phyloP scores from a whole-genome alignment of 148 eudicot genomes.

The Rhododendron henanense region DNA sequence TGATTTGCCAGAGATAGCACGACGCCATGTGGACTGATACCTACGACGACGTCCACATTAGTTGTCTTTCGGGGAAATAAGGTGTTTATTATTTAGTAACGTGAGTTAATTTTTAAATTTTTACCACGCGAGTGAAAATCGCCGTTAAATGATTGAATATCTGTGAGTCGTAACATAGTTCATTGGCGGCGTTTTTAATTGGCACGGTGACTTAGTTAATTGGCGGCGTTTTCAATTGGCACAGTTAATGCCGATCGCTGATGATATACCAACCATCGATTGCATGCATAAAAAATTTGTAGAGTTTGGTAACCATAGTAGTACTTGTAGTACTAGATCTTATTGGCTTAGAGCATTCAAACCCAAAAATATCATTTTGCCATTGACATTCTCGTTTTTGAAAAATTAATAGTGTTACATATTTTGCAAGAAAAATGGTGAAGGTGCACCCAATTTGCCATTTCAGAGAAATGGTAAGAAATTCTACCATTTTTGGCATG shows the following conservation, averaged over 20 bases:
- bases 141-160: neutral
- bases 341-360: too few species aligned
- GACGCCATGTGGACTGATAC: neutral
- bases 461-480: too few species aligned
- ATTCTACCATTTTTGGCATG: too few species aligned
- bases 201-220: too few species aligned
- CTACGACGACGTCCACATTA: neutral
- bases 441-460: too few species aligned
- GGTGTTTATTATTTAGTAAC: neutral
- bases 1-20: neutral
- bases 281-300: neutral
- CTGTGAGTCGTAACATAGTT: neutral
- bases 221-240: too few species aligned
- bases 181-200: neutral
- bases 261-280: neutral
- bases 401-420: too few species aligned
- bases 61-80: neutral
- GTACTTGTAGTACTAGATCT: too few species aligned
- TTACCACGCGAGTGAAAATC: neutral
- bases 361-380: too few species aligned
- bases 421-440: too few species aligned
- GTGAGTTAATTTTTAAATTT: neutral
- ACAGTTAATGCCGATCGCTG: neutral
- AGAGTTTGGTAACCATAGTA: neutral
- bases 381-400: too few species aligned